Evolutionary conservation across 2,329 filamentous ascomycete genomes (phyloP), one percentile per base, ranked within the genome.

Genomic region (Cytospora leucostoma): DNA sequence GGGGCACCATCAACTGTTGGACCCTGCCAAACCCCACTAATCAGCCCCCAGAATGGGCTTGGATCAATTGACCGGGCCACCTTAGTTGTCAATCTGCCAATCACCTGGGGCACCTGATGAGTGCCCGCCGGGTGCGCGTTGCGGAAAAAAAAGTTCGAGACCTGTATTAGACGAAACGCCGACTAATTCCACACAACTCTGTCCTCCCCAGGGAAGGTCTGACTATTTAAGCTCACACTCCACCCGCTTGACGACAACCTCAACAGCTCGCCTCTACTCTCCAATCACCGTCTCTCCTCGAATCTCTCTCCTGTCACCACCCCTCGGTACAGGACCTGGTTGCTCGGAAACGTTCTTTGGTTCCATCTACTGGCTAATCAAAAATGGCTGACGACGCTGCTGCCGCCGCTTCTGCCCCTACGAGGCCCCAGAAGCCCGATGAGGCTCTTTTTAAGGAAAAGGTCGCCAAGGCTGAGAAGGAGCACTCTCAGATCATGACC

Each of bases 381-480:
- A 77, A 62, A 63, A 85, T 85, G 83, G 79, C 82, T 63, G 79
- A 83, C 60, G 67, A 70, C 35, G 35, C 69, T 61, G 77, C 80
- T 62, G 76, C 79, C 63, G 75, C 78, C 66, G 74, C 81, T 55
- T 75, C 82, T 62, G 74, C 81, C 65, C 75, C 79, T 66, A 77
- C 76, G 70, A 92, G 88, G 79, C 93, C 93, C 60, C 85, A 91
- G 78, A 92, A 90, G 83, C 95, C 95, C 54, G 91, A 97, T 77
- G 91, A 95, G 80, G 89, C 89, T 68, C 81, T 83, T 70, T 99
- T 88, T 83, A 93, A 96, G 80, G 84, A 88, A 74, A 84, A 85
- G 67, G 83, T 97, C 66, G 88, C 86, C 57, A 86, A 90, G 79
- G 90, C 90, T 33, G 92, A 98, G 79, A 96, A 97, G 82, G 92